Base-by-base conservation (phyloP, 2,329 filamentous ascomycete genomes). In the Drechmeria coniospora region DNA sequence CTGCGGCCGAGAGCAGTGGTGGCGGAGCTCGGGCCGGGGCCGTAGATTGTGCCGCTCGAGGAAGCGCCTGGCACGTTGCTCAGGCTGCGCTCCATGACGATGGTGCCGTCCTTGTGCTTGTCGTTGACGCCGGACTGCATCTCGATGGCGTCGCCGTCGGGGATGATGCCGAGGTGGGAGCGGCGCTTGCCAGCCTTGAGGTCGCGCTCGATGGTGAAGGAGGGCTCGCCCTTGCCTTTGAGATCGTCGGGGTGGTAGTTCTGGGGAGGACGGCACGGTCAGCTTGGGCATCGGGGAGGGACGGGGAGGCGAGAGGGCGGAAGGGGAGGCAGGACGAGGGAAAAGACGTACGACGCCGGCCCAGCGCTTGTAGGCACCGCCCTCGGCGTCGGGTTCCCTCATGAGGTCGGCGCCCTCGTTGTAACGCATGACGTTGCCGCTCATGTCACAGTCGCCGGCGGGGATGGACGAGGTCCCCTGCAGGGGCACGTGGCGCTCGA, bases 341-440 rank as follows among this genome's bases (percentile, higher is more conserved):
- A n/a, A n/a, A n/a, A 21, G 10, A 65, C 76, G 53, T 63, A 90
- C 83, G 39, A 80, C 49, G 27, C 72, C 74, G 4, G 75, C 68
- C 59, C 73, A 87, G 25, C 81, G 68, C 55, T 73, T 79, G 46
- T 90, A 93, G 10, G 79, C 64, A n/a, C 76, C 79, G 11, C 79
- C 80, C 1, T 56, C 47, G 3, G 70, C 68, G 34, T 78, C 70
- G 1, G 57, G 53, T 42, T 87, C 81, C 27, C 76, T 65, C 77
- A 86, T 84, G 47, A 93, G 61, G 44, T 93, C 83, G 2, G 76
- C 66, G n/a, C 84, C 84, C 44, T 94, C 84, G 42, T 82, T 62
- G 43, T 94, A 94, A 16, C 74, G 39, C 61, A 92, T 81, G 8
- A 66, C 57, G 29, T 72, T 65, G 3, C 86, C 86, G 30, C 69